A percentile compares a stretch with the other conserved stretches of the same genome.
phyloP scores from a whole-genome alignment of 2,329 filamentous ascomycete species.

The Aureobasidium uvarum region DNA sequence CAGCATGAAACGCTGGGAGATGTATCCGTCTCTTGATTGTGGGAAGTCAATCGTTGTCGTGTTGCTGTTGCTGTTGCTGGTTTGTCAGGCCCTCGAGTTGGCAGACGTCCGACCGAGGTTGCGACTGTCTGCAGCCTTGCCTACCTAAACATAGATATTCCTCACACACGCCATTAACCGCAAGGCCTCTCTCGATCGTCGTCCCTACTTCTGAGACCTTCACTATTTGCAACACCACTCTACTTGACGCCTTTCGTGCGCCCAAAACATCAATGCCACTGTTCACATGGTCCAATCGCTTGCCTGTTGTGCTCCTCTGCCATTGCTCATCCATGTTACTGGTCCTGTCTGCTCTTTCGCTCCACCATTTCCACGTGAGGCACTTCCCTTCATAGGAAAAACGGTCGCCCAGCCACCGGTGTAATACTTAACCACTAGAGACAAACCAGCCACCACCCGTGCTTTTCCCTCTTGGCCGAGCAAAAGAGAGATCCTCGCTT shows the following conservation, averaged over 20 bases:
- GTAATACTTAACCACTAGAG: conserved; percentile 24
- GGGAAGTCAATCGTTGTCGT: background rate
- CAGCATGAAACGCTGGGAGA: conserved; percentile 10
- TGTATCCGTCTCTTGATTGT: background rate
- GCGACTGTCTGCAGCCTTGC: conserved; percentile 2
- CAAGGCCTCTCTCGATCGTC: background rate
- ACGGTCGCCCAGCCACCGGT: conserved; percentile 17
- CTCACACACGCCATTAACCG: background rate
- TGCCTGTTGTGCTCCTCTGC: background rate
- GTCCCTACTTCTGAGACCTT: background rate
- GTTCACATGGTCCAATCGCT: background rate
- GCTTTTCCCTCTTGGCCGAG: conserved; percentile 8
- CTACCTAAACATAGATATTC: conserved; percentile 12
- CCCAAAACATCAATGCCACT: conserved; percentile 1
- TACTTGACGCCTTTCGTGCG: conserved; percentile 1
- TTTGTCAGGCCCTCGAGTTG: background rate
- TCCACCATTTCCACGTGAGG: conserved; percentile 13
- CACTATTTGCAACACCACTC: background rate
- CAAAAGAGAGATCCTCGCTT: conserved; percentile 21
- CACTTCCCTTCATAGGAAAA: background rate
- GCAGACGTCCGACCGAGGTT: conserved; percentile 3
- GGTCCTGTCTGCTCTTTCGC: background rate
- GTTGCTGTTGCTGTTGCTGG: background rate
- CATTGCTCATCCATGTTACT: background rate
- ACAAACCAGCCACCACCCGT: conserved; percentile 23